Conservation (phyloP, 257 asterid genomes). For the Przewalskia tangutica region DNA sequence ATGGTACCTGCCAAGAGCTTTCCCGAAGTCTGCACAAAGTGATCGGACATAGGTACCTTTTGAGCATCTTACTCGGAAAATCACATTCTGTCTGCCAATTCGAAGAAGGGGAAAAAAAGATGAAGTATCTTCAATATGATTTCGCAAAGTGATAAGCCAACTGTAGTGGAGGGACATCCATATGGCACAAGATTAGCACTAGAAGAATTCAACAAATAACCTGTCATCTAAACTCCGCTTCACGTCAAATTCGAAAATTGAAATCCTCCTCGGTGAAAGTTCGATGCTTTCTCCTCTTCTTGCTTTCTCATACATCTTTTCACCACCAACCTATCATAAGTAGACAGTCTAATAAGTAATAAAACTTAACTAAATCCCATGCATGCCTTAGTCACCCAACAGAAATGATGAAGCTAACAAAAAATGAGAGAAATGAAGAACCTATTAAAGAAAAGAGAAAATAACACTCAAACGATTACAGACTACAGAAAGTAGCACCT, state of each 20-base stretch:
- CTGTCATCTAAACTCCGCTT: slow-evolving; percentile 93
- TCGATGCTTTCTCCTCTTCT: slow-evolving; percentile 93
- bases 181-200: background rate
- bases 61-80: slow-evolving; percentile 86
- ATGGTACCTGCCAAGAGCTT: slow-evolving; percentile 72
- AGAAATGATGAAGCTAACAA: background rate
- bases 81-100: slow-evolving; percentile 71
- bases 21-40: slow-evolving; percentile 93
- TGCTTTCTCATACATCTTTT: slow-evolving; percentile 94
- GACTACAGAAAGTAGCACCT: background rate
- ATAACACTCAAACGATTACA: background rate
- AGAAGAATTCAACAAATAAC: slow-evolving; percentile 17
- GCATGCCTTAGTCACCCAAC: background rate
- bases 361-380: background rate
- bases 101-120: background rate
- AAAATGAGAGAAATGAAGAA: background rate
- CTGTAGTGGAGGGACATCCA: background rate
- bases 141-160: background rate
- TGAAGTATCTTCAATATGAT: background rate
- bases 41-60: slow-evolving; percentile 94
- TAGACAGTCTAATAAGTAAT: background rate
- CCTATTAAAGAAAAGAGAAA: background rate
- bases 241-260: slow-evolving; percentile 65
- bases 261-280: slow-evolving; percentile 82
- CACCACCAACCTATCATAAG: slow-evolving; percentile 78